A percentile compares a stretch with the other conserved stretches of the same genome.
These are phyloP conservation scores for Friedmanniomyces simplex DNA, from an alignment of 495 filamentous ascomycete species.

Conservation along the genomic window DNA sequence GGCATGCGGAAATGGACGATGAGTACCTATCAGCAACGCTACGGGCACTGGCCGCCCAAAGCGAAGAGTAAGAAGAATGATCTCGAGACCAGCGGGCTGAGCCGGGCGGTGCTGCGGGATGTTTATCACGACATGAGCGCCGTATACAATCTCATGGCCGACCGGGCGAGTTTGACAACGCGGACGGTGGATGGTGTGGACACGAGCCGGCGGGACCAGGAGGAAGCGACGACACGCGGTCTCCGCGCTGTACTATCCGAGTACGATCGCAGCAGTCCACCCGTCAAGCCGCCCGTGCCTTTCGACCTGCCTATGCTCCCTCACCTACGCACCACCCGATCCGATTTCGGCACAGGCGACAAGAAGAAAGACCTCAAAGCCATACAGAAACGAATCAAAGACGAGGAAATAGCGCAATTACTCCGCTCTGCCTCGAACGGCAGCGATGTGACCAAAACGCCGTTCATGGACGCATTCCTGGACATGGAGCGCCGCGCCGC, in stretches of 20 bases:
- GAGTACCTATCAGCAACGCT: slow-evolving; percentile 66
- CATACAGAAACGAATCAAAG: slow-evolving; percentile 57
- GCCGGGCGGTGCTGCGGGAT: slow-evolving; percentile 67
- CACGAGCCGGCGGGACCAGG: slow-evolving; percentile 34
- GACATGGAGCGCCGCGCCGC: slow-evolving; percentile 71
- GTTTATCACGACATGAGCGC: slow-evolving; percentile 78
- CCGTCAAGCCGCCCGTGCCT: slow-evolving; percentile 81
- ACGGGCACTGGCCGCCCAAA: slow-evolving; percentile 92
- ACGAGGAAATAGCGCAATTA: slow-evolving; percentile 62
- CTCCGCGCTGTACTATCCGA: slow-evolving; percentile 70
- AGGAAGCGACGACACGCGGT: slow-evolving; percentile 40
- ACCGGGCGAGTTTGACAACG: slow-evolving; percentile 54
- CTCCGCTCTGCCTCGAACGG: slow-evolving; percentile 67
- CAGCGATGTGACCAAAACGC: slow-evolving; percentile 50
- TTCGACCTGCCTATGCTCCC: slow-evolving; percentile 81
- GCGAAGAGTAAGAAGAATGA: slow-evolving; percentile 80
- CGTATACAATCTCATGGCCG: slow-evolving; percentile 81
- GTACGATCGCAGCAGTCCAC: slow-evolving; percentile 78
- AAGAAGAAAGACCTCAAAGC: slow-evolving; percentile 59
- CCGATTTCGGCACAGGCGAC: slow-evolving; percentile 50
- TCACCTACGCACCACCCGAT: slow-evolving; percentile 48
- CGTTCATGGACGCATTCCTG: slow-evolving; percentile 70
- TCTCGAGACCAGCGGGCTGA: slow-evolving; percentile 75
- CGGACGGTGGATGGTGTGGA: slow-evolving; percentile 46
- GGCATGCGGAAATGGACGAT: slow-evolving; percentile 66